A percentile compares a stretch with the other conserved stretches of the same genome.
Evolutionary conservation across 768 basidiomycete species (phyloP).

Genomic region (Leccinum barrowsii): DNA sequence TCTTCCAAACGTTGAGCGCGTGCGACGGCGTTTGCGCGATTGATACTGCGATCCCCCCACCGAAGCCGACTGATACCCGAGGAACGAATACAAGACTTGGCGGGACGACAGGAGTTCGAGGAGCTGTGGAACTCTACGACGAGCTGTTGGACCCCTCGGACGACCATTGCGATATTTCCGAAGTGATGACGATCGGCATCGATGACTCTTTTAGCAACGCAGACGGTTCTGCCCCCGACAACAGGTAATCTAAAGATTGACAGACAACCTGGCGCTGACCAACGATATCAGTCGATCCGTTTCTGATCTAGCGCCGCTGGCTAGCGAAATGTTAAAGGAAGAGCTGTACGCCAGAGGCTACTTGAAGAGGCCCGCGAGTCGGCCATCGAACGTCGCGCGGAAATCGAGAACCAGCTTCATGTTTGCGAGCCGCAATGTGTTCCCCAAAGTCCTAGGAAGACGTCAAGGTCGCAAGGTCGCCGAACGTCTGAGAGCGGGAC

Average conservation of each 20-base stretch:
- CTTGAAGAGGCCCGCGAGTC: constrained; percentile 17
- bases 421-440: constrained; percentile 2
- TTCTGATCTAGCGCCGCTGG: constrained; percentile 21
- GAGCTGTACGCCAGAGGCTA: constrained; percentile 29
- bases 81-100: not conserved
- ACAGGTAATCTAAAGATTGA: constrained; percentile 12
- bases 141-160: not conserved
- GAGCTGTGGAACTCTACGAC: not conserved
- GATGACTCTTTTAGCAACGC: not conserved
- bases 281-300: constrained; percentile 4
- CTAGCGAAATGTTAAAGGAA: constrained; percentile 27
- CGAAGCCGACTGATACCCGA: not conserved
- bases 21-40: not conserved
- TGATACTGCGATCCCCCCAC: not conserved
- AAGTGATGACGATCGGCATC: not conserved
- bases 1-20: not conserved
- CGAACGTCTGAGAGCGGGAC: constrained; percentile 6
- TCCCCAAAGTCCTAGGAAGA: constrained; percentile 19
- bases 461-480: constrained; percentile 18
- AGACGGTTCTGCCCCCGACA: not conserved
- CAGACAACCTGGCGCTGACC: not conserved
- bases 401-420: constrained; percentile 1
- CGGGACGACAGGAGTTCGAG: not conserved
- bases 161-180: constrained; percentile 8
- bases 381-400: constrained; percentile 2